Evolutionary conservation across 768 basidiomycete genomes (phyloP), one percentile per base, ranked within the genome.

Genomic region (Amyloporia xantha): DNA sequence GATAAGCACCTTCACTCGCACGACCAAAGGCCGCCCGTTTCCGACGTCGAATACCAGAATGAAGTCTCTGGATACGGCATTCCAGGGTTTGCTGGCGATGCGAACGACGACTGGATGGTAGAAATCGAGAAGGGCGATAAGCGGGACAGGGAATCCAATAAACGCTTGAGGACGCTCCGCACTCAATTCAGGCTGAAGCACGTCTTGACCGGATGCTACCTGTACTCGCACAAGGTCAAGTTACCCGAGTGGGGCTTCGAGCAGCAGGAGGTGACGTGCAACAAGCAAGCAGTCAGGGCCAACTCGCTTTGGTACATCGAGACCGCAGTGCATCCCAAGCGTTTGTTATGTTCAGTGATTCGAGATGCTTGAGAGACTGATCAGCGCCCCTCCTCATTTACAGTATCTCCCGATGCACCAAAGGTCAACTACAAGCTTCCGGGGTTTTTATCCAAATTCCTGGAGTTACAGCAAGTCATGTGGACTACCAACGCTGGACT

Each of bases 181-280:
- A 92, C 90, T 3, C 74, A 78, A 36, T 95, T 98, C 69, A 76
- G 86, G 57, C 68, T 99, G 40, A 72, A 84, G 47, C 96, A 99
- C 66, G 72, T 77, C 15, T 71, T 94, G 56, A 88, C 89, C 0
- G 93, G 94, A 0, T 99, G 96, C 65, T 98, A 96, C 64, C 75
- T 99, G 30, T 99, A 98, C 74, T 92, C 89, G 20, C 96, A 99
- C 71, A 96, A 96, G 66, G 86, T 97, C 59, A 98, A 98, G 68
- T 71, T 99, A 1, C 96, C 96, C 0, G 89, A 96, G 4, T 99
- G 96, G 96, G 96, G 82, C 0, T 99, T 77, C 57, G 96, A 97
- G 62, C 96, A 99, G 66, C 96, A 99, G 64, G 96, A 99, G 62
- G 96, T 99, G 44, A 98, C 96, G 0, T 99, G 96, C 67, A 99